Percentiles rank a stretch among this genome's conserved stretches.
These are phyloP conservation scores for Botryosphaeria dothidea DNA, from an alignment of 2,329 filamentous ascomycete genomes.

Conservation along the genomic window DNA sequence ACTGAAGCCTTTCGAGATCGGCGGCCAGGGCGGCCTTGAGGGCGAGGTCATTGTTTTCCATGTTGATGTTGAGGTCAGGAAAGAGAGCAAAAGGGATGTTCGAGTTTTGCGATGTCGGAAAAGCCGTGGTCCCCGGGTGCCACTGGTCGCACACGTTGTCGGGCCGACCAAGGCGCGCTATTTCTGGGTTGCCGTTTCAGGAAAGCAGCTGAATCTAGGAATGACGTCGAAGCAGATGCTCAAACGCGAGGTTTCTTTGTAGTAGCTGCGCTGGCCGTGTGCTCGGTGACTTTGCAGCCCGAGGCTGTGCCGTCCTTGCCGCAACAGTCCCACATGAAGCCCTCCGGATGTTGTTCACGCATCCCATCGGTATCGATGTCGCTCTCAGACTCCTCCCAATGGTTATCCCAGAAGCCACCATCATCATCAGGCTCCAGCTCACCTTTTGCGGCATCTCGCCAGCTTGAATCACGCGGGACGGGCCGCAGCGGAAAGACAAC, in stretches of 20 bases:
- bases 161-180: not conserved
- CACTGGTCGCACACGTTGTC: not conserved
- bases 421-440: conserved; percentile 27
- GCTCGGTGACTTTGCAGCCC: conserved; percentile 23
- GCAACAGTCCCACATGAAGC: conserved; percentile 35
- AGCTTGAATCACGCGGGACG: too few relatives aligned
- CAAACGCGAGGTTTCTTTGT: not conserved
- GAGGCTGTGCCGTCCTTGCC: conserved; percentile 13
- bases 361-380: conserved; percentile 27
- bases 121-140: not conserved
- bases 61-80: not conserved
- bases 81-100: not conserved
- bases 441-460: conserved; percentile 21
- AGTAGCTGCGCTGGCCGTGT: not conserved
- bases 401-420: conserved; percentile 30
- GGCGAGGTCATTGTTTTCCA: not conserved
- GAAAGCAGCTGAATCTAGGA: not conserved
- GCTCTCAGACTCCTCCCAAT: conserved; percentile 31
- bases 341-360: conserved; percentile 27
- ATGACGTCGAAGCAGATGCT: not conserved
- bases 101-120: not conserved
- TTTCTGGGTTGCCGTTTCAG: not conserved
- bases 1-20: not conserved
- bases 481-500: not conserved
- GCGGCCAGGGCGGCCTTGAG: not conserved